A percentile compares a stretch with the other conserved stretches of the same genome.
These are phyloP conservation scores for Aurantiochytrium sp. DNA, from an alignment of 108 stramenopile genomes.

Conservation along the genomic window DNA sequence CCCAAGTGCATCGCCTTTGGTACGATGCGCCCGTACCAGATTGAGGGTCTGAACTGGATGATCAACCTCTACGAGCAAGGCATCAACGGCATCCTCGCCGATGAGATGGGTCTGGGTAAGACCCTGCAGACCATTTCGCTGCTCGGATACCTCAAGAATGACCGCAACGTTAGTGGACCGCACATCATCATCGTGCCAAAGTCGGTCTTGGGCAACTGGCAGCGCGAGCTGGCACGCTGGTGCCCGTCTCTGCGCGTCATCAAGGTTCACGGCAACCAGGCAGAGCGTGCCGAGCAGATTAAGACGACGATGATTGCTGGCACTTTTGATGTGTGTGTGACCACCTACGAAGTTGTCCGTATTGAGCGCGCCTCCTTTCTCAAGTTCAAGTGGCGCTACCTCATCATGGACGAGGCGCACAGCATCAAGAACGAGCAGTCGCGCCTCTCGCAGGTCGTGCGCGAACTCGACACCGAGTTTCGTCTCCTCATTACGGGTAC, in stretches of 20 bases:
- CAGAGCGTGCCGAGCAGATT: slow-evolving; percentile 66
- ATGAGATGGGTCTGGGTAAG: slow-evolving; percentile 90
- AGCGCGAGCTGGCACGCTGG: slow-evolving; percentile 85
- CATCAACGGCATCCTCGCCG: slow-evolving; percentile 97
- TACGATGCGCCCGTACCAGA: slow-evolving; percentile 91
- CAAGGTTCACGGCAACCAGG: slow-evolving; percentile 83
- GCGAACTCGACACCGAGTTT: slow-evolving; percentile 60
- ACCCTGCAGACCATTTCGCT: slow-evolving; percentile 88
- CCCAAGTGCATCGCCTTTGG: slow-evolving; percentile 72
- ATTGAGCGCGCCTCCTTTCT: slow-evolving; percentile 71
- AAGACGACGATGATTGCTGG: slow-evolving; percentile 53
- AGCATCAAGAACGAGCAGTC: slow-evolving; percentile 97
- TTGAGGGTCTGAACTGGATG: slow-evolving; percentile 98
- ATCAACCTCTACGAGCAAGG: slow-evolving; percentile 96
- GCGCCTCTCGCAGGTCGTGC: slow-evolving; percentile 64
- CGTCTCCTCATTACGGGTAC: slow-evolving; percentile 68
- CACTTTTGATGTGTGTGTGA: slow-evolving; percentile 87
- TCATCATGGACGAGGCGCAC: slow-evolving; percentile 90
- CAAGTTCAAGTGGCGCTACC: slow-evolving; percentile 61
- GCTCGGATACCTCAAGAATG: slow-evolving; percentile 80
- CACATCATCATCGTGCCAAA: slow-evolving; percentile 83
- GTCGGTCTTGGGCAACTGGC: slow-evolving; percentile 92
- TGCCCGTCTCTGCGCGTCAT: slow-evolving; percentile 76
- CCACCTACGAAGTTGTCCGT: slow-evolving; percentile 76
- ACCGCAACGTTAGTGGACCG: slow-evolving; percentile 45